Percentiles rank a stretch among this genome's conserved stretches.
Conservation (phyloP, 2,329 filamentous ascomycete species). For the Achaetomium macrosporum region DNA sequence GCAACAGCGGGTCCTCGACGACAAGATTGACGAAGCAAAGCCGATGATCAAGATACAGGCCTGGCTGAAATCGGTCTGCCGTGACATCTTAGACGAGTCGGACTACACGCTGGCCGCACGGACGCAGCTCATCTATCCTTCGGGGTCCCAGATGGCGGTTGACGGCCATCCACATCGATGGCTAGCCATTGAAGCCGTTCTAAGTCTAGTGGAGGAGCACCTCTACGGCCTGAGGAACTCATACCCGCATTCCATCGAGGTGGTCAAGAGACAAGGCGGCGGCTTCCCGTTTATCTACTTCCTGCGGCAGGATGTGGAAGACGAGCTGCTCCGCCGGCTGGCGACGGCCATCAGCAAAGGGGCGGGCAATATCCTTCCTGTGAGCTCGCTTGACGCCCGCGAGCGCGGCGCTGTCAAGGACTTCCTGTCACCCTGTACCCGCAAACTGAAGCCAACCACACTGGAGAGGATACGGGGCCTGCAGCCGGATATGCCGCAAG, state of each 20-base stretch:
- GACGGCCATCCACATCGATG: slow-evolving; percentile 51
- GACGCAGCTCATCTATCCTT: slow-evolving; percentile 54
- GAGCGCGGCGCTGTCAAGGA: too few relatives aligned
- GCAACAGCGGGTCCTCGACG: slow-evolving; percentile 49
- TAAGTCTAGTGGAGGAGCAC: slow-evolving; percentile 37
- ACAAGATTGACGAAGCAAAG: slow-evolving; percentile 35
- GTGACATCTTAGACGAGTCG: slow-evolving; percentile 62
- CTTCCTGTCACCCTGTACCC: too few relatives aligned
- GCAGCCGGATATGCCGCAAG: slow-evolving; percentile 30
- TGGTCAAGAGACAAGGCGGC: slow-evolving; percentile 33
- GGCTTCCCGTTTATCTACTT: slow-evolving; percentile 55
- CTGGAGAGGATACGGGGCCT: slow-evolving; percentile 25
- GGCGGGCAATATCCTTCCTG: slow-evolving; percentile 28
- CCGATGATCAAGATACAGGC: slow-evolving; percentile 47
- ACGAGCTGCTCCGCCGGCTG: slow-evolving; percentile 37
- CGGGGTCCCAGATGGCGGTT: slow-evolving; percentile 41
- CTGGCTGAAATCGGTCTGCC: slow-evolving; percentile 43
- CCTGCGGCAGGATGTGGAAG: slow-evolving; percentile 42
- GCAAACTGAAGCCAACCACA: too few relatives aligned
- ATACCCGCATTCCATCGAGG: slow-evolving; percentile 41
- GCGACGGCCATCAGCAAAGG: slow-evolving; percentile 37
- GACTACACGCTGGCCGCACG: slow-evolving; percentile 48
- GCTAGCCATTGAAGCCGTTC: slow-evolving; percentile 39
- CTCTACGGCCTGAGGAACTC: slow-evolving; percentile 31
- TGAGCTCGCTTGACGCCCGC: background rate